phyloP scores from a whole-genome alignment of 805 yeast genomes.

The Kockiozyma suomiensis region DNA sequence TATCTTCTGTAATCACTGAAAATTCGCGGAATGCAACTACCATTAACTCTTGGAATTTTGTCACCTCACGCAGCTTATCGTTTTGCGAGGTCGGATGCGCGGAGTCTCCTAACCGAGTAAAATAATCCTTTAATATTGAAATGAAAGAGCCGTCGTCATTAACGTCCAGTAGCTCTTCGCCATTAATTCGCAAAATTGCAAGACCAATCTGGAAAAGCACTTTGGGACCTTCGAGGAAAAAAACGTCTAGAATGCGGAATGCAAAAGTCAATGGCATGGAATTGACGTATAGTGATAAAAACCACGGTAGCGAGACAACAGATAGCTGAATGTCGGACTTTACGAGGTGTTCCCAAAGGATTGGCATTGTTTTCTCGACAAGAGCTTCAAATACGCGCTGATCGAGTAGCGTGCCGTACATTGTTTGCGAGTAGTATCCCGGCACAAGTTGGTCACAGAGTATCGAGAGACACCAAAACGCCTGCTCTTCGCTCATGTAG shows the following conservation, averaged over 20 bases:
- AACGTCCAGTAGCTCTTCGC: conserved; percentile 74
- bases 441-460: conserved; percentile 86
- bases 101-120: conserved; percentile 66
- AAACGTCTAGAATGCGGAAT: conserved; percentile 84
- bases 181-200: conserved; percentile 86
- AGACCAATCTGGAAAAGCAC: conserved; percentile 90
- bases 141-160: conserved; percentile 93
- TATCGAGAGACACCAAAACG: conserved; percentile 85
- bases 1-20: conserved; percentile 72
- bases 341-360: conserved; percentile 78
- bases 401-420: conserved; percentile 95
- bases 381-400: conserved; percentile 91
- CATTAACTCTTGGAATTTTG: conserved; percentile 85
- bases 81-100: conserved; percentile 75
- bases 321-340: conserved; percentile 85
- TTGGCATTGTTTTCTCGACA: conserved; percentile 87
- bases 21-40: conserved; percentile 94
- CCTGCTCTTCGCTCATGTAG: conserved; percentile 91
- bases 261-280: conserved; percentile 96
- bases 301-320: conserved; percentile 96
- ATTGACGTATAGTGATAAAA: conserved; percentile 81
- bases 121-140: conserved; percentile 79
- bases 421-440: conserved; percentile 93
- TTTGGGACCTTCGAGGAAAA: conserved; percentile 85
- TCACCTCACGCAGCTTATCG: conserved; percentile 63